Conservation (phyloP, 2,329 filamentous ascomycete species). For the Colletotrichum sp. region DNA sequence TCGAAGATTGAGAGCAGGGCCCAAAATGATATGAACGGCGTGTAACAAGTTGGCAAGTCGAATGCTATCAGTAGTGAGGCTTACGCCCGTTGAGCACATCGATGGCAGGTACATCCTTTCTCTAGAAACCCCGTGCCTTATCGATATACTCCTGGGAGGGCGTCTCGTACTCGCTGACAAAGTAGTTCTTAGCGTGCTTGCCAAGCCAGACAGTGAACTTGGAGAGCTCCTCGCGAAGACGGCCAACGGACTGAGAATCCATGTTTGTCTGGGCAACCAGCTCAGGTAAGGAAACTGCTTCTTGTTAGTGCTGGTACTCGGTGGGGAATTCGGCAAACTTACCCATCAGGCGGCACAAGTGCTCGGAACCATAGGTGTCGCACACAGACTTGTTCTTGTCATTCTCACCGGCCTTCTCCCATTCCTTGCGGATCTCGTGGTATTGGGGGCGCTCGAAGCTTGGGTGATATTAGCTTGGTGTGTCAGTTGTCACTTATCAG, state of each 20-base stretch:
- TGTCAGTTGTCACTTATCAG: neutral
- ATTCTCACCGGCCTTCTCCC: constrained; percentile 66
- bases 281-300: constrained; percentile 83
- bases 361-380: constrained; percentile 92
- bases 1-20: neutral
- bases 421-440: constrained; percentile 74
- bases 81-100: neutral
- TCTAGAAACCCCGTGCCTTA: constrained; percentile 58
- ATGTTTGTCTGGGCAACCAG: constrained; percentile 97
- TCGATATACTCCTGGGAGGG: constrained; percentile 75
- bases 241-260: constrained; percentile 88
- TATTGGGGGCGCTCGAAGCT: constrained; percentile 93
- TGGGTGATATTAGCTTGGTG: neutral
- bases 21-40: neutral
- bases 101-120: neutral
- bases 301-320: constrained; percentile 3
- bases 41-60: neutral
- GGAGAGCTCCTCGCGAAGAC: constrained; percentile 85
- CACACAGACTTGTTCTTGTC: constrained; percentile 73
- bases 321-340: constrained; percentile 35
- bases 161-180: constrained; percentile 77
- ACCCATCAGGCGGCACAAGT: constrained; percentile 89
- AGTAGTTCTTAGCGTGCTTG: constrained; percentile 78
- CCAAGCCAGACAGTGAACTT: constrained; percentile 88
- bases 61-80: neutral